Evolutionary conservation across 192 early-diverging fungal species (phyloP), one percentile per base, ranked within the genome.

Genomic region (Backusella circina): DNA sequence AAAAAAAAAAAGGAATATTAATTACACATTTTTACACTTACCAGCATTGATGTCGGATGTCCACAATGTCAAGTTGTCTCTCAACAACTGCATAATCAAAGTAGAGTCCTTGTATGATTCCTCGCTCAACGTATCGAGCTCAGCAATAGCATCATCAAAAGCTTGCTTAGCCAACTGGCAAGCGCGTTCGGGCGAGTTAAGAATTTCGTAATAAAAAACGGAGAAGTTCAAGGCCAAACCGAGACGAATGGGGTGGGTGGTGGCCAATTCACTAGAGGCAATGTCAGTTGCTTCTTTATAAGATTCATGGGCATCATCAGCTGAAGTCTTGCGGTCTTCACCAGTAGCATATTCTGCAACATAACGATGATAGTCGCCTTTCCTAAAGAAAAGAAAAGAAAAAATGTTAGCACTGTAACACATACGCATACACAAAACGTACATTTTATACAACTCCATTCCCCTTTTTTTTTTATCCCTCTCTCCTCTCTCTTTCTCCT

Each of bases 301-400:
- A 28, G 97, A 92, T 77, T 94, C 89, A 86, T 95, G 89, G 72
- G 97, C 93, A 66, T 89, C 80, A 47, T 88, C 84, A 61, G 95
- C 90, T 64, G 95, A 92, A 26, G 87, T 88, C 84, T 93, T 89
- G 77, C 95, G 89, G 80, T 90, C 87, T 73, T 96, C 94, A 74
- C 88, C 93, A 32, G 90, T 89, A 78, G 93, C 91, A 82, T 97
- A 99, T 87, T 99, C 97, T 78, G 97, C 97, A 68, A 97, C 90
- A 88, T 99, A 99, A 82, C 97, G 94, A 90, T 95, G 92, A 90
- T 99, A 99, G 86, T 99, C 97, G 71, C 96, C 97, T 91, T 97
- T 95, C 92, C 92, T 93, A 80, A 68, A 69, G 65, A 71, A 18
- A 79, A 32, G 4, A 28, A 9, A 84, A 87, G 68, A 91, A 91